These are phyloP conservation scores for Fraxinus quadrangulata DNA, from an alignment of 257 asterid genomes.

Conservation along the genomic window DNA sequence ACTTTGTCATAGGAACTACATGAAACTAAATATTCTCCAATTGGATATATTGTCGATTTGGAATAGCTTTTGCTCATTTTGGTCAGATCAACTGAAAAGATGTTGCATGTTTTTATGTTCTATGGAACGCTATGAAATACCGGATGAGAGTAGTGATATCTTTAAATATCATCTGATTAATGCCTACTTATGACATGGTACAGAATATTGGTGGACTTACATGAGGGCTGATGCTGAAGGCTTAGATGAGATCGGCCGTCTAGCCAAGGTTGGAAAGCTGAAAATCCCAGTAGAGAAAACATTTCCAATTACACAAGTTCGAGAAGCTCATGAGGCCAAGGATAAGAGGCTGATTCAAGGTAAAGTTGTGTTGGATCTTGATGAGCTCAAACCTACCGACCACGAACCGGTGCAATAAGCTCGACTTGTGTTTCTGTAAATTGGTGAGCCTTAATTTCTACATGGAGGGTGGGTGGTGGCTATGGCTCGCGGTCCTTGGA, in stretches of 20 bases:
- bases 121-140: not conserved
- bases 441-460: conserved; percentile 19
- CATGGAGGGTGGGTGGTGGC: conserved; percentile 11
- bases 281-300: conserved; percentile 78
- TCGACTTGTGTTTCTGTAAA: not conserved
- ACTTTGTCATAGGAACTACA: not conserved
- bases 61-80: not conserved
- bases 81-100: not conserved
- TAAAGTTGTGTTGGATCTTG: conserved; percentile 80
- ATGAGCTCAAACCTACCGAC: conserved; percentile 31
- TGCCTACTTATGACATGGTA: conserved; percentile 13
- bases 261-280: conserved; percentile 68
- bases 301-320: conserved; percentile 62
- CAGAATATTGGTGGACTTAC: conserved; percentile 94
- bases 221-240: conserved; percentile 97
- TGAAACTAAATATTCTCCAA: not conserved
- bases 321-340: conserved; percentile 85
- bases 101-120: not conserved
- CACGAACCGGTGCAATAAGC: not conserved
- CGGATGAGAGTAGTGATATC: not conserved
- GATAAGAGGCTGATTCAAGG: conserved; percentile 71
- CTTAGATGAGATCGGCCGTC: conserved; percentile 69
- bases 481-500: not conserved
- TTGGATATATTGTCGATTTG: not conserved
- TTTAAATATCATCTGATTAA: not conserved